Evolutionary conservation across 2,329 filamentous ascomycete genomes (phyloP).

Genomic region (Colletotrichum sp.): DNA sequence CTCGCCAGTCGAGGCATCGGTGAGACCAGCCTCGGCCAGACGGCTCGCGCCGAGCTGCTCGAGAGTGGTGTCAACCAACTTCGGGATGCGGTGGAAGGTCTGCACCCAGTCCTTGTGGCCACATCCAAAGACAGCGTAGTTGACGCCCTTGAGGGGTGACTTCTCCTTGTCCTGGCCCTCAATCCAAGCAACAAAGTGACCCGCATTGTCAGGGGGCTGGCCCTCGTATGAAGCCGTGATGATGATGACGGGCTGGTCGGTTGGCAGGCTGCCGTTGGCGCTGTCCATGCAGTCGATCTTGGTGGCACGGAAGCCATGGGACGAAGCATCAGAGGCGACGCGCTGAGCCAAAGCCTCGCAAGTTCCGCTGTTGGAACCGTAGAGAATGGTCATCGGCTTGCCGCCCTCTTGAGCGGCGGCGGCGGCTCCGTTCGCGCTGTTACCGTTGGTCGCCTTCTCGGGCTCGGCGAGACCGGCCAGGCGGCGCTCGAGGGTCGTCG

Average conservation of each 20-base stretch:
- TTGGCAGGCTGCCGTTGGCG: constrained; percentile 60
- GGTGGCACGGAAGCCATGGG: constrained; percentile 58
- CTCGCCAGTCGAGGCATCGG: constrained; percentile 68
- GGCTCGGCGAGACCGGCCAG: constrained; percentile 37
- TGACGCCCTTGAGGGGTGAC: constrained; percentile 51
- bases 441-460: background rate
- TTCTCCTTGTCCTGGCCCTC: constrained; percentile 49
- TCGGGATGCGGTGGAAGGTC: constrained; percentile 74
- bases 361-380: constrained; percentile 73
- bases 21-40: constrained; percentile 52
- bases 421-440: background rate
- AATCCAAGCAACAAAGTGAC: constrained; percentile 69
- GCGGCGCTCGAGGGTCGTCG: constrained; percentile 48
- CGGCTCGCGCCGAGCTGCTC: constrained; percentile 38
- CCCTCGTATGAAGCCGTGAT: constrained; percentile 75
- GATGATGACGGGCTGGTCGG: constrained; percentile 62
- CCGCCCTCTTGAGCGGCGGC: constrained; percentile 19
- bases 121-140: constrained; percentile 72
- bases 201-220: constrained; percentile 72
- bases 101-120: constrained; percentile 59
- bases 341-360: constrained; percentile 69
- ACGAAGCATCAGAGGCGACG: constrained; percentile 58
- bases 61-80: constrained; percentile 61
- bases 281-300: constrained; percentile 60
- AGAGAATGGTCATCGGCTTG: constrained; percentile 63